A percentile compares a stretch with the other conserved stretches of the same genome.
Conservation (phyloP, 768 basidiomycete species). For the Gymnopilus dilepis region DNA sequence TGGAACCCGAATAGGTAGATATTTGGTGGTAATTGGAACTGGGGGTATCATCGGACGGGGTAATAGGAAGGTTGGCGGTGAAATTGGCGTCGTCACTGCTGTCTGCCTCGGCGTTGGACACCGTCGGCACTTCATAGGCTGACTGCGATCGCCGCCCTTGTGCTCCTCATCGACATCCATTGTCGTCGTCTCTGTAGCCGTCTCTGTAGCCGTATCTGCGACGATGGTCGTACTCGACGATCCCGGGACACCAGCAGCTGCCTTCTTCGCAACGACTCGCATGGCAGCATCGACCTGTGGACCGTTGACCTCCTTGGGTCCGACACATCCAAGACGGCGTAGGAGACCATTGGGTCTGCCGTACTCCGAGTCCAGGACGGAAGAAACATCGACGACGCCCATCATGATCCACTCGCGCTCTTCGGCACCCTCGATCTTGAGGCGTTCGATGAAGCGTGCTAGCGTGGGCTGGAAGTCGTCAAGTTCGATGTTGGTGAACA, state of each 20-base stretch:
- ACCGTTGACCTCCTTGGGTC: conserved; percentile 41
- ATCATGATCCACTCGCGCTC: conserved; percentile 97
- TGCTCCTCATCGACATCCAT: conserved; percentile 39
- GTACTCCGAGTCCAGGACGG: conserved; percentile 89
- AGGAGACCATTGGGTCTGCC: conserved; percentile 77
- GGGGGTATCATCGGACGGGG: conserved; percentile 73
- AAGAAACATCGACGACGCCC: conserved; percentile 82
- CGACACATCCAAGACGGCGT: conserved; percentile 61
- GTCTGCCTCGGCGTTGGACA: conserved; percentile 40
- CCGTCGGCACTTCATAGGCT: conserved; percentile 27
- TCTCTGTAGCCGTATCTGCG: conserved; percentile 39
- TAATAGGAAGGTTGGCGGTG: conserved; percentile 59
- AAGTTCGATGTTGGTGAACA: conserved; percentile 93
- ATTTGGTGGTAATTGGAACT: conserved; percentile 50
- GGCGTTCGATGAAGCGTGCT: conserved; percentile 84
- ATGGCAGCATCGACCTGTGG: conserved; percentile 40
- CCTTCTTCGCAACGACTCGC: conserved; percentile 59
- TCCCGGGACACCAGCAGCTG: conserved; percentile 34
- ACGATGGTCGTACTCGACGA: conserved; percentile 18
- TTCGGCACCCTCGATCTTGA: conserved; percentile 80
- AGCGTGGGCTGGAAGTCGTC: conserved; percentile 88
- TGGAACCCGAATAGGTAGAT: conserved; percentile 49
- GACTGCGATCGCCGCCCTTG: conserved; percentile 17
- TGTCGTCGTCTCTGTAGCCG: conserved; percentile 62
- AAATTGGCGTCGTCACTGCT: conserved; percentile 27